Evolutionary conservation across 2,329 filamentous ascomycete species (phyloP).

Genomic region (Colletotrichum agaves): DNA sequence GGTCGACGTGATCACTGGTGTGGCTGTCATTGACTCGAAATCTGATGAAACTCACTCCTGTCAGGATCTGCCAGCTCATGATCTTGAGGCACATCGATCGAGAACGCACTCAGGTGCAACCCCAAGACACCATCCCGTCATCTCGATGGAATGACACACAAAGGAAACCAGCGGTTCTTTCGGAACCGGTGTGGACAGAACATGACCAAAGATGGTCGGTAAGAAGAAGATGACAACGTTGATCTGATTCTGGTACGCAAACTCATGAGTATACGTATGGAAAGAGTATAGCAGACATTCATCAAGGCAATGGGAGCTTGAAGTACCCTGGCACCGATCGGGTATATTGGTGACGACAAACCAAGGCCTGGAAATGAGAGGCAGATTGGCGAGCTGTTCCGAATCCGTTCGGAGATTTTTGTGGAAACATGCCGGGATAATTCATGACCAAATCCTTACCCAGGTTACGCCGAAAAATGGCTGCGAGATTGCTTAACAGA

Average conservation of each 20-base stretch:
- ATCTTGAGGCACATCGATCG: background rate
- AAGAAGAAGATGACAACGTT: background rate
- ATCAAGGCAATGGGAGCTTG: background rate
- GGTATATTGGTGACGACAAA: too few relatives aligned
- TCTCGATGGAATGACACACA: background rate
- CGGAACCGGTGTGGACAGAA: background rate
- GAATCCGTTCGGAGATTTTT: background rate
- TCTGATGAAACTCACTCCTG: background rate
- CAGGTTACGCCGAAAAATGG: background rate
- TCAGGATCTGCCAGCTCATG: background rate
- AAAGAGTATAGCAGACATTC: too few relatives aligned
- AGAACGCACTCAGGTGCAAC: background rate
- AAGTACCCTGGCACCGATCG: background rate
- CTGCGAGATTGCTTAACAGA: background rate
- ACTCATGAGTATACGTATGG: too few relatives aligned
- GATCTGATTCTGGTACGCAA: too few relatives aligned
- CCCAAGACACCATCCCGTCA: background rate
- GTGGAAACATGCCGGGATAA: background rate
- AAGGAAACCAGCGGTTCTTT: background rate
- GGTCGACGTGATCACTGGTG: background rate
- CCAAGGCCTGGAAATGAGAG: background rate
- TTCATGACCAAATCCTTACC: background rate
- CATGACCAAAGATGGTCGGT: too few relatives aligned
- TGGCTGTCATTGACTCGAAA: background rate
- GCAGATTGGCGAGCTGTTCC: background rate